Conservation (phyloP, 768 basidiomycete species). For the Auricularia cornea region DNA sequence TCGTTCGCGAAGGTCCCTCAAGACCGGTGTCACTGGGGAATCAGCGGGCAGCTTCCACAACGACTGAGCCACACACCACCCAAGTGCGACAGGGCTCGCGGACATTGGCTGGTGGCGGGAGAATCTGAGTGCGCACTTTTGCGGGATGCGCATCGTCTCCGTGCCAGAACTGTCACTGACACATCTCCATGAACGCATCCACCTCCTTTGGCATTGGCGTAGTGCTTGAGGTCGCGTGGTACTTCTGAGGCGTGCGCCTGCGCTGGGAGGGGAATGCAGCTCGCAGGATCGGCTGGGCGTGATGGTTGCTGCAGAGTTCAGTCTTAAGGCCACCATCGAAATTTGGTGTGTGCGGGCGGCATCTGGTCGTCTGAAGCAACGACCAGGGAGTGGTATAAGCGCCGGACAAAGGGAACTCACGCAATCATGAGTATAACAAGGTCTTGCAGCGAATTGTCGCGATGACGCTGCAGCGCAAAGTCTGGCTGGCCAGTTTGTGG, state of each 20-base stretch:
- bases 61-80: background rate
- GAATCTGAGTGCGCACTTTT: background rate
- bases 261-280: background rate
- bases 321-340: background rate
- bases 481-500: constrained; percentile 4
- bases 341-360: background rate
- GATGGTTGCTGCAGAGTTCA: background rate
- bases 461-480: no score
- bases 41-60: background rate
- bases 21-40: background rate
- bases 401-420: background rate
- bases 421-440: constrained; percentile 5
- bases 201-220: background rate
- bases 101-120: background rate
- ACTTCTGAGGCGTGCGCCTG: background rate
- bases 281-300: background rate
- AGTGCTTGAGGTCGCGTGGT: background rate
- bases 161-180: background rate
- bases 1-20: background rate
- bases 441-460: constrained; percentile 5
- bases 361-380: background rate
- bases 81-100: background rate
- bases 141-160: background rate
- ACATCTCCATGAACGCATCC: background rate
- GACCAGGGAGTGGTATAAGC: background rate